These are phyloP conservation scores for Abrus precatorius DNA, from an alignment of 306 rosid genomes.

Conservation along the genomic window DNA sequence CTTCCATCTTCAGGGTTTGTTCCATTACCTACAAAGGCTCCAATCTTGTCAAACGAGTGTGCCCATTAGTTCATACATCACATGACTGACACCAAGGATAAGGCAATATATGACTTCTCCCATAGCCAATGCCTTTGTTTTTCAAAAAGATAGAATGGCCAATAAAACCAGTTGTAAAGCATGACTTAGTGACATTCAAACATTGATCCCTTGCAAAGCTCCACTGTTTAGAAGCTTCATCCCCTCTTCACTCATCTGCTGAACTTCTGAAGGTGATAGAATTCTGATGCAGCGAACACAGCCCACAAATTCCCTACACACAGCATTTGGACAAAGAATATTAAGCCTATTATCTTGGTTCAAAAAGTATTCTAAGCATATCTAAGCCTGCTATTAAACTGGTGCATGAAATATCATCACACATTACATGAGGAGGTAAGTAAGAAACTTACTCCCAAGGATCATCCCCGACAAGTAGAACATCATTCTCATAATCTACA, in stretches of 20 bases:
- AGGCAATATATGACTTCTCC: slow-evolving; percentile 4
- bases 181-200: slow-evolving; percentile 39
- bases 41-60: slow-evolving; percentile 18
- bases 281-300: slow-evolving; percentile 92
- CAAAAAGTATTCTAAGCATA: slow-evolving; percentile 14
- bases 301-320: slow-evolving; percentile 88
- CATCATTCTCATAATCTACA: slow-evolving; percentile 92
- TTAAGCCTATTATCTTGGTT: background rate
- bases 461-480: slow-evolving; percentile 93
- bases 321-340: slow-evolving; percentile 18
- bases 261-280: slow-evolving; percentile 87
- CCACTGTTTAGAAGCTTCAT: slow-evolving; percentile 93
- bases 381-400: background rate
- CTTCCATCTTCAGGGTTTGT: slow-evolving; percentile 28
- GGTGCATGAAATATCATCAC: background rate
- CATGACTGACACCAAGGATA: slow-evolving; percentile 3
- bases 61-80: slow-evolving; percentile 44
- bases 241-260: slow-evolving; percentile 97
- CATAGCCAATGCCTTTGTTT: slow-evolving; percentile 34
- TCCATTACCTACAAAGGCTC: slow-evolving; percentile 27
- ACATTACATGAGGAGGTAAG: slow-evolving; percentile 12
- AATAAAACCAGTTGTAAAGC: slow-evolving; percentile 7
- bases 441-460: slow-evolving; percentile 92
- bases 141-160: background rate
- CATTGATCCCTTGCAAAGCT: slow-evolving; percentile 80